A percentile compares a stretch with the other conserved stretches of the same genome.
These are phyloP conservation scores for Artemisia tridentata DNA, from an alignment of 129 eudicot species.

Conservation along the genomic window DNA sequence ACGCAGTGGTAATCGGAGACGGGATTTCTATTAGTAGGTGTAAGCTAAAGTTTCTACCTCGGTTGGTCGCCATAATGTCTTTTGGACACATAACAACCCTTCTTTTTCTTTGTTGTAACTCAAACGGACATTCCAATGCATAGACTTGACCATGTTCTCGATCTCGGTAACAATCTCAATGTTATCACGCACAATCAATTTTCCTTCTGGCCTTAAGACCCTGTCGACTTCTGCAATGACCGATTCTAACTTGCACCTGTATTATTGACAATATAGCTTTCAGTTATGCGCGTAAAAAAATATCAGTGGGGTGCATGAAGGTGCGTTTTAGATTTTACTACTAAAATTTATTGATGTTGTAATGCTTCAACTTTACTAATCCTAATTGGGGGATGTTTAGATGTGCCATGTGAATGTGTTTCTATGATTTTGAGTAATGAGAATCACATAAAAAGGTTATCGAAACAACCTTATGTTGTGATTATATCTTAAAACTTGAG, in stretches of 20 bases:
- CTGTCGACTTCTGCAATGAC: constrained; percentile 66
- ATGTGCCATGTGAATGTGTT: too few relatives aligned
- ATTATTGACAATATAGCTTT: neutral
- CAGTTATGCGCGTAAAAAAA: too few relatives aligned
- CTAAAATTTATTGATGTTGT: neutral
- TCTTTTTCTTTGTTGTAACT: constrained; percentile 45
- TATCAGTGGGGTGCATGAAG: too few relatives aligned
- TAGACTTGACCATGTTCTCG: constrained; percentile 53
- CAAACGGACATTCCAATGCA: constrained; percentile 49
- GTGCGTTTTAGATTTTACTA: neutral
- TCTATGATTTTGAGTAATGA: too few relatives aligned
- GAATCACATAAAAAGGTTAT: too few relatives aligned
- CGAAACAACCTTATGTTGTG: too few relatives aligned
- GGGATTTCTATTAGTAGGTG: constrained; percentile 10
- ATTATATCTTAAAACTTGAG: too few relatives aligned
- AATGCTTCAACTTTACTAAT: neutral
- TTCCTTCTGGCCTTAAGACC: constrained; percentile 55
- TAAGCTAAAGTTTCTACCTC: constrained; percentile 47
- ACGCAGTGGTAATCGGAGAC: neutral
- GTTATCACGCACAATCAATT: constrained; percentile 52
- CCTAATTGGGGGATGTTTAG: neutral
- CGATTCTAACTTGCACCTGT: constrained; percentile 55
- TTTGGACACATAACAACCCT: constrained; percentile 47
- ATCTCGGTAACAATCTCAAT: constrained; percentile 44
- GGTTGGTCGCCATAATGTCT: constrained; percentile 55